A percentile compares a stretch with the other conserved stretches of the same genome.
Evolutionary conservation across 805 yeast genomes (phyloP).

Genomic region (Cyberlindnera mississippiensis): DNA sequence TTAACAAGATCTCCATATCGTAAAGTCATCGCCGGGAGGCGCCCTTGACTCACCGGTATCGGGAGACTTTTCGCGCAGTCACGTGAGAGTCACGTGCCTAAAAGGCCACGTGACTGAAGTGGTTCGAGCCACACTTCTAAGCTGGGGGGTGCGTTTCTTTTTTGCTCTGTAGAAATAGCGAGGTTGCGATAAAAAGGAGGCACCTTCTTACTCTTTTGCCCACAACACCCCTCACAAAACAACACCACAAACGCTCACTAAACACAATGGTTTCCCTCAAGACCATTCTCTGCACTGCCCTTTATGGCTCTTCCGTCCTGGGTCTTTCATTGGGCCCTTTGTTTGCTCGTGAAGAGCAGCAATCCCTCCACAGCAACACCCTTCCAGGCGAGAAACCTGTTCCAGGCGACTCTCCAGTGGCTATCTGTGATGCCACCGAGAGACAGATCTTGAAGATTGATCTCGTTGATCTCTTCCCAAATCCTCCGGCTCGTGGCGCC

Average conservation of each 20-base stretch:
- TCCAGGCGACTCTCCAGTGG: constrained; percentile 87
- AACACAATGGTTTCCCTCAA: constrained; percentile 13
- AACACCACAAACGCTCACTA: background rate
- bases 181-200: background rate
- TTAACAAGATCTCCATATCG: background rate
- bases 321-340: constrained; percentile 7
- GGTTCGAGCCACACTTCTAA: background rate
- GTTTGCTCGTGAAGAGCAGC: constrained; percentile 21
- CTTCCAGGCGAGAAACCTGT: constrained; percentile 56
- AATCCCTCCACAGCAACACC: constrained; percentile 14
- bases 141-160: background rate
- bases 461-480: constrained; percentile 63
- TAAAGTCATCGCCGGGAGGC: background rate
- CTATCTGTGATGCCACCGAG: constrained; percentile 63
- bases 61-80: background rate
- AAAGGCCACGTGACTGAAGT: no score
- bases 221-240: background rate
- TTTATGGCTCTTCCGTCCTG: constrained; percentile 4
- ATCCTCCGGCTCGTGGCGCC: constrained; percentile 85
- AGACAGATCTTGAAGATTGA: constrained; percentile 63
- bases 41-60: background rate
- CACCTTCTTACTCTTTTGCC: background rate
- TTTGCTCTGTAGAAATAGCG: background rate
- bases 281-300: constrained; percentile 7
- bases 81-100: no score